Base-by-base conservation (phyloP, 2,329 filamentous ascomycete species). In the Microsporum ferrugineum region DNA sequence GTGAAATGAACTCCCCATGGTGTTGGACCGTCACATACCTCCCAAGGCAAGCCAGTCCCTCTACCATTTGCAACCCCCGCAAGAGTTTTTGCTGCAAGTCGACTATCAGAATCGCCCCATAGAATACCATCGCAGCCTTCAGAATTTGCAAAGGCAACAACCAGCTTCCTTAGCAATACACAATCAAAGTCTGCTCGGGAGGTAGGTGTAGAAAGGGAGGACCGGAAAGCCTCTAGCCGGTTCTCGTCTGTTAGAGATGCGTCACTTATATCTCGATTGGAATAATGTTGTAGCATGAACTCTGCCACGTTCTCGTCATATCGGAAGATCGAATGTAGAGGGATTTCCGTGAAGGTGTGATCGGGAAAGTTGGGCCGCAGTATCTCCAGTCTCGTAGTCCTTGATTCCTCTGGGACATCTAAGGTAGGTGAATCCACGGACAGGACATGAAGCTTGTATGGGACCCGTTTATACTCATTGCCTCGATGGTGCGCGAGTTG, bases 11-110 rank as follows among this genome's bases (percentile, higher is more conserved):
- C 67, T 17, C 80, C 82, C 68, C 79, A 79, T 1, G 81, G 79
- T 7, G 82, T 81, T 55, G 79, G 74, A 3, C 90, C 91, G 71
- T 97, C 94, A 58, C 85, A 84, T 14, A 91, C 83, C 66, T 88
- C 84, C 85, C 87, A 92, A 0, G 91, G 89, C 23, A 97, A 76
- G 3, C 88, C 84, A 66, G 87, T 91, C 0, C 92, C 94, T 57
- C 92, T 83, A 0, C 94, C 94, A 75, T 96, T 96, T 29, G 92
- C 91, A 1, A 92, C 91, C 75, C 94, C 89, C 5, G 89, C 81
- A 12, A 99, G 82, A 0, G 90, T 89, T 68, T 89, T 85, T 66
- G 92, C 89, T 2, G 94, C 92, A 34, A 99, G 84, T 14, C 86
- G 84, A 3, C 91, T 96, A 23, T 94, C 96, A 66, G 85, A 95